A percentile compares a stretch with the other conserved stretches of the same genome.
Conservation (phyloP, 176 grass and related monocot genomes). For the bread wheat (Triticum aestivum) region DNA sequence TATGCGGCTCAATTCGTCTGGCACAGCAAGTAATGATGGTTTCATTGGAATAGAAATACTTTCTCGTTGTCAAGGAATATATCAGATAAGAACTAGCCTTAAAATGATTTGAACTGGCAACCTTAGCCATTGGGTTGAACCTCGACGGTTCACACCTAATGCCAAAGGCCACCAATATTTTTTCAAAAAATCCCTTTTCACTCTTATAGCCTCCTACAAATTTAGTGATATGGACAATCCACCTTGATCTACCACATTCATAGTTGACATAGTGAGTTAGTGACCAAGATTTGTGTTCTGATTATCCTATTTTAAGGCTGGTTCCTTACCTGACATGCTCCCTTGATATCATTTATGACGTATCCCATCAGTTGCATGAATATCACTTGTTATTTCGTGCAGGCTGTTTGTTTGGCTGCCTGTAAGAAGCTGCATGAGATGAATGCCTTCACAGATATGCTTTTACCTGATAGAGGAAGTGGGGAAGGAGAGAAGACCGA, state of each 20-base stretch:
- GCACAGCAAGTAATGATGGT: conserved; percentile 79
- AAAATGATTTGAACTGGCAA: not conserved
- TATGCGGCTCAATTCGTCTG: conserved; percentile 85
- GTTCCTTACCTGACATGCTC: not conserved
- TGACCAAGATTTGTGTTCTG: not conserved
- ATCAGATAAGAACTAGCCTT: not conserved
- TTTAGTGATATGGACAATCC: conserved; percentile 13
- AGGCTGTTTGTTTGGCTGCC: conserved; percentile 98
- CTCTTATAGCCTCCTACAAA: not conserved
- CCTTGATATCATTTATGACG: conserved; percentile 7
- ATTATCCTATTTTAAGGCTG: conserved; percentile 24
- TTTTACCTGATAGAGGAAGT: conserved; percentile 95
- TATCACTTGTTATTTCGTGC: conserved; percentile 21
- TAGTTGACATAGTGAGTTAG: not conserved
- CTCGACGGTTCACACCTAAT: not conserved
- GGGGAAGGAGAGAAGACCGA: conserved; percentile 78
- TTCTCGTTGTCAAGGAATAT: not conserved
- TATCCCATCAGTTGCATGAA: conserved; percentile 21
- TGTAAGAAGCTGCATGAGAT: conserved; percentile 99
- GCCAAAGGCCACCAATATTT: not conserved
- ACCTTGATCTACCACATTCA: not conserved
- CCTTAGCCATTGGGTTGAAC: not conserved
- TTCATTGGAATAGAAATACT: conserved; percentile 6
- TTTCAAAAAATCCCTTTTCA: not conserved
- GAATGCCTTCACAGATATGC: conserved; percentile 97